Evolutionary conservation across 306 rosid species (phyloP).

Genomic region (Notholithocarpus densiflorus): DNA sequence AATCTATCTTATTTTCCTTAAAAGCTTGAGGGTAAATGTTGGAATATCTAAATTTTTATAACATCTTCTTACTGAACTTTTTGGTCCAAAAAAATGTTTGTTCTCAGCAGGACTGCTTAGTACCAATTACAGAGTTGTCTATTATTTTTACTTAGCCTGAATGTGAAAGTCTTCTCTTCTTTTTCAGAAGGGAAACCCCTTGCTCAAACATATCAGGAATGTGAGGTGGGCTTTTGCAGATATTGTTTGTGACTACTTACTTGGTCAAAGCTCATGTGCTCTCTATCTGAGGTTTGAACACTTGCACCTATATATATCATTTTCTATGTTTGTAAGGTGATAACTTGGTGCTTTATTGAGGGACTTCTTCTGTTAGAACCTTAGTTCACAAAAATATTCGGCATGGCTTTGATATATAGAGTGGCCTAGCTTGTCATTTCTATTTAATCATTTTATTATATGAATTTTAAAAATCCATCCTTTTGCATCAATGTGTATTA

Average conservation of each 20-base stretch:
- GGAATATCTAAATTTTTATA: no score
- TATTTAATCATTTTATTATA: constrained; percentile 3
- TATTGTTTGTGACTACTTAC: constrained; percentile 81
- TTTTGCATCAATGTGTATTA: constrained; percentile 9
- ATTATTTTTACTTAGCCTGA: not conserved
- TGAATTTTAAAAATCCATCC: constrained; percentile 10
- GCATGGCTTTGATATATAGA: not conserved
- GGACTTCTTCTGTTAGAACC: not conserved
- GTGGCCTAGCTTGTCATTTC: not conserved
- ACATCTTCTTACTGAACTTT: not conserved
- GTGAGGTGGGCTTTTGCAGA: constrained; percentile 95
- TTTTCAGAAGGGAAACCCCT: constrained; percentile 83
- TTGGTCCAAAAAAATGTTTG: not conserved
- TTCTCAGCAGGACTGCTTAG: not conserved
- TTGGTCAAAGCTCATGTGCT: constrained; percentile 88
- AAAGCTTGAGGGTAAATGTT: no score
- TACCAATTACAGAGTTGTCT: not conserved
- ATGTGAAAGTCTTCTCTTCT: not conserved
- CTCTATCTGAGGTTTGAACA: constrained; percentile 78
- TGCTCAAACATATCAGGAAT: constrained; percentile 91
- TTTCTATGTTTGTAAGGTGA: not conserved
- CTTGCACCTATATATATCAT: constrained; percentile 3
- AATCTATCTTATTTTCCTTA: not conserved
- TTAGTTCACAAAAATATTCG: not conserved
- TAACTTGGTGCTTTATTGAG: not conserved